phyloP scores from a whole-genome alignment of 345 rosid species.

The Euphorbia peplus region DNA sequence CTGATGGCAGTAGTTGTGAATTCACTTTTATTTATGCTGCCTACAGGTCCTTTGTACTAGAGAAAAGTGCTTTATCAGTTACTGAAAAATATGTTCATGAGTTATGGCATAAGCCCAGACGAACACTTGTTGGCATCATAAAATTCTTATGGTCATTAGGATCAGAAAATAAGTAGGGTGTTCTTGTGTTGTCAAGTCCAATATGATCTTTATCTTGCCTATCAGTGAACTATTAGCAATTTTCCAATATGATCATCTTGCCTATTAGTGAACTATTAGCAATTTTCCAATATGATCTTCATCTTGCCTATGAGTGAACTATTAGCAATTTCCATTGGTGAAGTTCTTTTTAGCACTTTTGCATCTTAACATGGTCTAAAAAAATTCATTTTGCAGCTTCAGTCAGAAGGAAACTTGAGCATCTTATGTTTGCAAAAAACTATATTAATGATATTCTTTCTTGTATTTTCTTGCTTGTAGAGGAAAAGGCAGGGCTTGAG shows the following conservation, averaged over 20 bases:
- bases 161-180: neutral
- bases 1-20: neutral
- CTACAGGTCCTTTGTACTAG: neutral
- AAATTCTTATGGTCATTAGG: neutral
- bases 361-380: neutral
- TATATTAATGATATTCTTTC: neutral
- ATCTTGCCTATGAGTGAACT: neutral
- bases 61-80: neutral
- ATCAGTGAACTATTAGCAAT: neutral
- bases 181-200: neutral
- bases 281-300: neutral
- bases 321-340: neutral
- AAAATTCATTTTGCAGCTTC: neutral
- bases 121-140: neutral
- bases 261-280: neutral
- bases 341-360: neutral
- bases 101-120: neutral
- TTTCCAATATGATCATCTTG: neutral
- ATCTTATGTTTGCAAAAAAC: neutral
- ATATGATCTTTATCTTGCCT: neutral
- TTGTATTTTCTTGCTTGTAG: slow-evolving; percentile 34
- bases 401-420: neutral
- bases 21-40: neutral
- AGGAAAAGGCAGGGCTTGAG: slow-evolving; percentile 68
- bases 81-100: neutral